phyloP scores from a whole-genome alignment of 306 rosid species.

The Pyrus communis region DNA sequence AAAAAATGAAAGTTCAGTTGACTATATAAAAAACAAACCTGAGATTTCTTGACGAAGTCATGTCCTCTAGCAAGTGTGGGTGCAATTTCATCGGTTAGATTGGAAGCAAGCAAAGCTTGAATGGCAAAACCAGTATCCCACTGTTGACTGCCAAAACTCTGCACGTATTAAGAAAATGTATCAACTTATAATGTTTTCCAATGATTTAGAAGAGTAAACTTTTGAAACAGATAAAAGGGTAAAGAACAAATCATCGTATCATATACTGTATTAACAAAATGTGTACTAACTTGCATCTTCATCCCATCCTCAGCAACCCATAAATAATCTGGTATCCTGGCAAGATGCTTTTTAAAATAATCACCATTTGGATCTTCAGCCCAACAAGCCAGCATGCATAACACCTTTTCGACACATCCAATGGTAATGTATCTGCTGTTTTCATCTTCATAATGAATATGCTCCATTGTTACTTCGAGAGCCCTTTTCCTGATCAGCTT shows the following conservation, averaged over 20 bases:
- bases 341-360: slow-evolving; percentile 28
- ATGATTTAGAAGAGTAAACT: too few species aligned
- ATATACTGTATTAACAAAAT: too few species aligned
- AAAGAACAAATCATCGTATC: too few species aligned
- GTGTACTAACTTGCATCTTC: slow-evolving; percentile 2
- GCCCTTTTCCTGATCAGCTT: too few species aligned
- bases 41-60: slow-evolving; percentile 61
- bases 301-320: slow-evolving; percentile 38
- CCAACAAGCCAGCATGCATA: slow-evolving; percentile 27
- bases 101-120: slow-evolving; percentile 58
- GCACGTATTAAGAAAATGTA: background rate
- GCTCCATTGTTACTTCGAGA: too few species aligned
- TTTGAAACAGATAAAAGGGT: too few species aligned
- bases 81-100: slow-evolving; percentile 40
- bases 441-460: slow-evolving; percentile 42
- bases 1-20: too few species aligned
- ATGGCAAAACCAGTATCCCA: slow-evolving; percentile 61
- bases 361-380: slow-evolving; percentile 30
- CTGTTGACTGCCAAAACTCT: slow-evolving; percentile 51
- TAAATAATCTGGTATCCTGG: slow-evolving; percentile 22
- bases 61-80: slow-evolving; percentile 46
- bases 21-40: slow-evolving; percentile 12
- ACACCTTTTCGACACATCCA: slow-evolving; percentile 49
- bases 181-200: too few species aligned
- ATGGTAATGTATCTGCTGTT: slow-evolving; percentile 56